A percentile compares a stretch with the other conserved stretches of the same genome.
Evolutionary conservation across 179 eudicot species (phyloP).

Genomic region (Corrigiola litoralis): DNA sequence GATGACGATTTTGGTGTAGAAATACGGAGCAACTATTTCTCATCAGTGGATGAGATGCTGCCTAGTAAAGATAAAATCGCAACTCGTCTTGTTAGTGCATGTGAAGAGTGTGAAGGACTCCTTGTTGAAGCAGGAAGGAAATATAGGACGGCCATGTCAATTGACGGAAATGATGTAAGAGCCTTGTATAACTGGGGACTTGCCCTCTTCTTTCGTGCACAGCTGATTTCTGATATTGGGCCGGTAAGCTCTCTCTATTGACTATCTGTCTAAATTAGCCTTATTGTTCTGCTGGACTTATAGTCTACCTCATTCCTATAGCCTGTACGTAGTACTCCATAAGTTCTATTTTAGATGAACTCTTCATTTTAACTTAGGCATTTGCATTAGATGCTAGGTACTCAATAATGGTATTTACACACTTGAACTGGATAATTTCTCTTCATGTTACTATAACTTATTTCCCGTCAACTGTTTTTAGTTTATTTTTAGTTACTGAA

Average conservation of each 20-base stretch:
- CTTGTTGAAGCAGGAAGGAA: constrained; percentile 86
- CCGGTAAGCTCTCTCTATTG: constrained; percentile 53
- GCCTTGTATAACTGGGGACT: constrained; percentile 98
- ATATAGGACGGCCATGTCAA: constrained; percentile 71
- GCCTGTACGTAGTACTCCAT: background rate
- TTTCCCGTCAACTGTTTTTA: too few species aligned
- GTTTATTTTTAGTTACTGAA: too few species aligned
- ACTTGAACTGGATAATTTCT: background rate
- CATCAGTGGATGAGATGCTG: constrained; percentile 25
- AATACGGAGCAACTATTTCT: constrained; percentile 17
- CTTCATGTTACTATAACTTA: too few species aligned
- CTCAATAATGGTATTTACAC: too few species aligned
- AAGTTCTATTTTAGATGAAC: background rate
- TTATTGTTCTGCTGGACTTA: background rate
- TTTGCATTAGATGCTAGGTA: background rate
- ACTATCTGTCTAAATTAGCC: background rate
- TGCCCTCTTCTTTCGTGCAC: constrained; percentile 86
- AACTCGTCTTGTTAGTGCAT: constrained; percentile 50
- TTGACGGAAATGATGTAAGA: constrained; percentile 84
- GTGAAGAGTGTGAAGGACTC: constrained; percentile 90
- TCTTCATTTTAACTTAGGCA: background rate
- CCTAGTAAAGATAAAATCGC: constrained; percentile 42
- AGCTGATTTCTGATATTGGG: constrained; percentile 90
- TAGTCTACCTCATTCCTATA: background rate
- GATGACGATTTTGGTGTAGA: constrained; percentile 26